phyloP scores from a whole-genome alignment of 768 basidiomycete species.

The Suillus decipiens region DNA sequence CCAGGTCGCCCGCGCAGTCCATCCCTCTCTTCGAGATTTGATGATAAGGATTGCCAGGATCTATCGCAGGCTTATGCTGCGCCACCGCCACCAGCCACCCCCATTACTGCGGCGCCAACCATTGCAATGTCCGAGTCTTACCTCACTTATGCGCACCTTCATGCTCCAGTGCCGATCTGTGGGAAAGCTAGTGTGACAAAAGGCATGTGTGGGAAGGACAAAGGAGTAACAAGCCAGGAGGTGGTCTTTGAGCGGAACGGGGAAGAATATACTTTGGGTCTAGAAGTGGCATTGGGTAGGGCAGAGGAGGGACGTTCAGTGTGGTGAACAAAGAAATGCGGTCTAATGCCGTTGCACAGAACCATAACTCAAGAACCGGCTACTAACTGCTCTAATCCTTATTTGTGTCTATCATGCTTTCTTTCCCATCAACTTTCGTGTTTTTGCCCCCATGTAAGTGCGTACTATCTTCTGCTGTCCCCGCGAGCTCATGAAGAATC shows the following conservation, averaged over 20 bases:
- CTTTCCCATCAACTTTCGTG: not conserved
- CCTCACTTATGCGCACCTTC: slow-evolving; percentile 32
- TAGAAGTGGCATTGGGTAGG: slow-evolving; percentile 33
- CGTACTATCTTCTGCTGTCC: not conserved
- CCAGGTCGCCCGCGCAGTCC: slow-evolving; percentile 17
- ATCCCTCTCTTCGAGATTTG: slow-evolving; percentile 14
- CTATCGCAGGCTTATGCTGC: slow-evolving; percentile 31
- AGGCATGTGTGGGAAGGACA: slow-evolving; percentile 8
- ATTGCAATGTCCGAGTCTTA: slow-evolving; percentile 23
- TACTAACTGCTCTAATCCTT: slow-evolving; percentile 6
- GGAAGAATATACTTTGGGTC: slow-evolving; percentile 29
- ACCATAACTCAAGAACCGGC: not conserved
- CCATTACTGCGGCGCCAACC: slow-evolving; percentile 22
- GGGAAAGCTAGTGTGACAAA: not conserved
- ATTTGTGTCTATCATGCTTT: slow-evolving; percentile 5
- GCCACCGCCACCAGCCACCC: slow-evolving; percentile 28
- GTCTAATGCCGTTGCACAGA: not conserved
- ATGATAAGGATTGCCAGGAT: slow-evolving; percentile 28
- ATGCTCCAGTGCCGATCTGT: slow-evolving; percentile 18
- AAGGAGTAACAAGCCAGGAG: slow-evolving; percentile 20
- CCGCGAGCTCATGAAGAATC: not conserved
- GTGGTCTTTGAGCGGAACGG: slow-evolving; percentile 29
- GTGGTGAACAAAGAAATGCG: slow-evolving; percentile 22
- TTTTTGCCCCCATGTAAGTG: not conserved
- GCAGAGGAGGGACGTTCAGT: slow-evolving; percentile 35